Base-by-base conservation (phyloP, 2,329 filamentous ascomycete species). In the Dothistroma septosporum region DNA sequence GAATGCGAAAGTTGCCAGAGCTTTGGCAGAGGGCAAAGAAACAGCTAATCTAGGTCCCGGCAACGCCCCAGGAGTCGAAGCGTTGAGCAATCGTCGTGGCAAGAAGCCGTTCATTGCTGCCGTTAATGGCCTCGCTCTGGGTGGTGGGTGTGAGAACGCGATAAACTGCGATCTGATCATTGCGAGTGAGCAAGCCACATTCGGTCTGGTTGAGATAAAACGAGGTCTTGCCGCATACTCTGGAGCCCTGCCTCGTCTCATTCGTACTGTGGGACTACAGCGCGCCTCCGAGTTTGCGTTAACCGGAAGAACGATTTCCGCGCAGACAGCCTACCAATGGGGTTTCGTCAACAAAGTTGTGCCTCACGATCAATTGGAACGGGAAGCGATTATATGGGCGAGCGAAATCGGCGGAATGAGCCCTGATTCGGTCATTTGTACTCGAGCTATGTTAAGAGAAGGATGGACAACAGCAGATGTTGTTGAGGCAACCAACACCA, bases 51-150 rank as follows among this genome's bases (percentile, higher is more conserved):
- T 77, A 1, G 87, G 87, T 1, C 88, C 90, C 61, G 87, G 84
- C 28, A 88, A 83, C 0, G 75, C 91, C 35, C 85, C 83, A 57
- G 85, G 89, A 65, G 33, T 37, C 33, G 33, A 37, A 37, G 33
- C 33, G 10, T 37, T 37, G 33, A 37, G 33, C 33, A 37, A 37
- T 37, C 80, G 88, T 32, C 73, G 76, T 4, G 88, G 88, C 53
- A 85, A 84, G 75, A 93, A 92, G 70, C 90, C 89, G 8, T 80
- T 93, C 58, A 82, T 93, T 33, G 87, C 86, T 1, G 90, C 89
- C 1, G 87, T 92, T 28, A 90, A 91, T 70, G 89, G 90, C 11
- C 77, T 88, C n/a, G 89, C 87, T 60, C 80, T 89, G 53, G 90
- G 90, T 44, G 90, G 89, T 54, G 90, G 88, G 1, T 86, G 89